A percentile compares a stretch with the other conserved stretches of the same genome.
Conservation (phyloP, 208 protist species). For the Leishmania martiniquensis region DNA sequence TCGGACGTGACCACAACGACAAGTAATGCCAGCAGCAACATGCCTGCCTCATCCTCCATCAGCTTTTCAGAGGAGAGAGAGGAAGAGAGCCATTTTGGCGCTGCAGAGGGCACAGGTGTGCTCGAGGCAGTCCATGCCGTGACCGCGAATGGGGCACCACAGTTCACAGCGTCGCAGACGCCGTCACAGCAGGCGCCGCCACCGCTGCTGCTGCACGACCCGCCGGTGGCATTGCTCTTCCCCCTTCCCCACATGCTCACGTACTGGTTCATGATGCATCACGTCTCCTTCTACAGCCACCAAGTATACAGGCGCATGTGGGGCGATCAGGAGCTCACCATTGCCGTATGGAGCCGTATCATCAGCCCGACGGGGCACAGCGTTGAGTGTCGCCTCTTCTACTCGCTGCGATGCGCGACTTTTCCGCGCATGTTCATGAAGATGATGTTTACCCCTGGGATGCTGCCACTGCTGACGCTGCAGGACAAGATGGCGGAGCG, state of each 20-base stretch:
- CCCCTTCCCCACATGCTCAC: slow-evolving; percentile 37
- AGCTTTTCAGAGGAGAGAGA: slow-evolving; percentile 16
- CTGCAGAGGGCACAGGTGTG: not conserved
- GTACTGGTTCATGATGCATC: slow-evolving; percentile 70
- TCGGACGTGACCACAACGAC: slow-evolving; percentile 22
- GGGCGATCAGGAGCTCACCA: slow-evolving; percentile 57
- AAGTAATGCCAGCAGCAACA: slow-evolving; percentile 3
- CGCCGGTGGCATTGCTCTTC: slow-evolving; percentile 37
- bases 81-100: not conserved
- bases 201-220: not conserved
- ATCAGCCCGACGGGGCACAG: slow-evolving; percentile 60
- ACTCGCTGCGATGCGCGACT: slow-evolving; percentile 34
- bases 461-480: slow-evolving; percentile 50
- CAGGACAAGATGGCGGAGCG: slow-evolving; percentile 37
- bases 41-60: slow-evolving; percentile 18
- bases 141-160: not conserved
- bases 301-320: slow-evolving; percentile 49
- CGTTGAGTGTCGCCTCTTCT: slow-evolving; percentile 74
- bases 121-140: not conserved
- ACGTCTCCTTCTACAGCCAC: slow-evolving; percentile 50
- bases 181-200: not conserved
- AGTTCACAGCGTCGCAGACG: not conserved
- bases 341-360: slow-evolving; percentile 62
- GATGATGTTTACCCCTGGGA: slow-evolving; percentile 52
- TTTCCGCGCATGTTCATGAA: slow-evolving; percentile 72